phyloP scores from a whole-genome alignment of 2,329 filamentous ascomycete genomes.

The Cordyceps pruinosa region DNA sequence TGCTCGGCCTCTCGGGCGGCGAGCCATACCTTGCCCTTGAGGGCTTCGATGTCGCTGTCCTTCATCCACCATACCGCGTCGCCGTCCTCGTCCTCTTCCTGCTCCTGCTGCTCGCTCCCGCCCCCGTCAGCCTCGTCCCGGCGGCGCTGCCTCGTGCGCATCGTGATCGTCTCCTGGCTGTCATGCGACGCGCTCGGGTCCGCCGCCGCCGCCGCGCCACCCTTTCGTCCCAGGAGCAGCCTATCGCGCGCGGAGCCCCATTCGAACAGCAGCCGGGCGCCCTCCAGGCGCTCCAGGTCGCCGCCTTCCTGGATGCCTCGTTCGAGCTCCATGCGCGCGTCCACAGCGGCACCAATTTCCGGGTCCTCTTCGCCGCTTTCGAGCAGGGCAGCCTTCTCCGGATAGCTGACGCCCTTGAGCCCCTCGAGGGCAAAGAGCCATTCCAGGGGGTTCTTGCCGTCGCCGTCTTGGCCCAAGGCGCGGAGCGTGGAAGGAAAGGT shows the following conservation, averaged over 20 bases:
- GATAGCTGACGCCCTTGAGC: slow-evolving; percentile 50
- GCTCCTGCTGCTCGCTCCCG: slow-evolving; percentile 17
- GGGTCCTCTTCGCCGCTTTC: slow-evolving; percentile 42
- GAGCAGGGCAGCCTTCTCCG: slow-evolving; percentile 60
- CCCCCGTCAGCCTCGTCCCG: slow-evolving; percentile 20
- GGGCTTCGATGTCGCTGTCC: slow-evolving; percentile 46
- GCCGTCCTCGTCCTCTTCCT: slow-evolving; percentile 18
- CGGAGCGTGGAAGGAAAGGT: slow-evolving; percentile 69
- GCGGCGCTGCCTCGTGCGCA: slow-evolving; percentile 6
- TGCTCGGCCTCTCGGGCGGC: slow-evolving; percentile 32
- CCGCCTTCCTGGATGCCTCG: slow-evolving; percentile 35
- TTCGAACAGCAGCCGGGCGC: slow-evolving; percentile 47
- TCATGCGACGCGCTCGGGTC: slow-evolving; percentile 20
- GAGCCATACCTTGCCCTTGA: slow-evolving; percentile 51
- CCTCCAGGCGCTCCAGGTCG: slow-evolving; percentile 39
- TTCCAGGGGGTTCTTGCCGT: slow-evolving; percentile 47
- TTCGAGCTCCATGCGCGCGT: slow-evolving; percentile 63
- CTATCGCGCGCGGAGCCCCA: slow-evolving; percentile 43
- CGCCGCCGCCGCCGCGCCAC: not conserved
- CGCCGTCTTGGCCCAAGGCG: slow-evolving; percentile 51
- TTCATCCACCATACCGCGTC: slow-evolving; percentile 47
- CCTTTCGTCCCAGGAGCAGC: slow-evolving; percentile 21
- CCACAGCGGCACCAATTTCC: slow-evolving; percentile 50
- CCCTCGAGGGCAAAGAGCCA: slow-evolving; percentile 65
- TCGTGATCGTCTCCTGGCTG: slow-evolving; percentile 28